Evolutionary conservation across 495 filamentous ascomycete species (phyloP).

Genomic region (Letharia lupina): DNA sequence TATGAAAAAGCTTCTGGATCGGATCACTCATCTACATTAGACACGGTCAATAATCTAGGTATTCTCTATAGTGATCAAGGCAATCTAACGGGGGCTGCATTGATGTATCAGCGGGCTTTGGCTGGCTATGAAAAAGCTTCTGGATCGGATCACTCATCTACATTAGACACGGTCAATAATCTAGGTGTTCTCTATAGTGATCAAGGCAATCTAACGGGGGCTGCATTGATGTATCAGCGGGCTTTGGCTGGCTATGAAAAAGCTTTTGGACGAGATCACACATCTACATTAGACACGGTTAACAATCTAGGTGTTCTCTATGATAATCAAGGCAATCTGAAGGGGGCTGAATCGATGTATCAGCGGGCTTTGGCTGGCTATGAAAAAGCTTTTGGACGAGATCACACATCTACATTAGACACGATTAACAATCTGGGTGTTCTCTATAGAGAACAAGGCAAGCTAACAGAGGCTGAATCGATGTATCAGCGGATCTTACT

Average conservation of each 20-base stretch:
- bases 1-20: slow-evolving; percentile 23
- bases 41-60: slow-evolving; percentile 19
- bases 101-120: slow-evolving; percentile 31
- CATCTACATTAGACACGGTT: slow-evolving; percentile 29
- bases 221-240: slow-evolving; percentile 23
- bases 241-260: slow-evolving; percentile 26
- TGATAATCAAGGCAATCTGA: slow-evolving; percentile 19
- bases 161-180: not conserved
- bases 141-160: not conserved
- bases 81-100: slow-evolving; percentile 28
- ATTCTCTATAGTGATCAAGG: slow-evolving; percentile 23
- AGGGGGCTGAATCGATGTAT: slow-evolving; percentile 24
- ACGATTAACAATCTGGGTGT: slow-evolving; percentile 25
- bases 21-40: not conserved
- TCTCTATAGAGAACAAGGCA: slow-evolving; percentile 24
- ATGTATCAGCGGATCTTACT: slow-evolving; percentile 31
- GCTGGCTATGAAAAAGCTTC: slow-evolving; percentile 28
- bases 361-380: slow-evolving; percentile 12
- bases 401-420: slow-evolving; percentile 27
- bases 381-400: slow-evolving; percentile 25
- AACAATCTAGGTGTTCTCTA: slow-evolving; percentile 23
- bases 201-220: slow-evolving; percentile 23
- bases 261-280: slow-evolving; percentile 24
- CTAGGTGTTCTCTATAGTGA: slow-evolving; percentile 18
- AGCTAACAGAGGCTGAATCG: slow-evolving; percentile 28